Evolutionary conservation across 441 rosid genomes (phyloP).

Genomic region (Eutrema salsugineum): DNA sequence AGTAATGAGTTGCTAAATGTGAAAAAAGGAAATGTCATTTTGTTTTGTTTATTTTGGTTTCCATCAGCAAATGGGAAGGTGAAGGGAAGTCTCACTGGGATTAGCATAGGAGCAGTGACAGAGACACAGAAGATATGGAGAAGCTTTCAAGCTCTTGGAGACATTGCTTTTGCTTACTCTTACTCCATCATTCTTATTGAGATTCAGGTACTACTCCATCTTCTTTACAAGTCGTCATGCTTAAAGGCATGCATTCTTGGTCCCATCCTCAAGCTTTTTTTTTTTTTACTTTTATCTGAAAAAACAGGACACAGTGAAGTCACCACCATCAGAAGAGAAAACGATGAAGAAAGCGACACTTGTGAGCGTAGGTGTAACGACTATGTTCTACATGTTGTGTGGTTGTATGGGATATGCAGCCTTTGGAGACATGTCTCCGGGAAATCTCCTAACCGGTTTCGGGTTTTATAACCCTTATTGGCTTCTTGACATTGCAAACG

Average conservation of each 20-base stretch:
- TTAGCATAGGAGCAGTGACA: conserved; percentile 52
- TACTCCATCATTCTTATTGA: conserved; percentile 78
- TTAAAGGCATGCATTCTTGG: not conserved
- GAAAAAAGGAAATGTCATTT: not conserved
- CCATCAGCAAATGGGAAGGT: conserved; percentile 42
- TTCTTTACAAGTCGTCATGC: not conserved
- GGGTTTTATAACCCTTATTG: conserved; percentile 83
- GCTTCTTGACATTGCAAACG: conserved; percentile 91
- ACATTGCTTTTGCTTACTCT: conserved; percentile 82
- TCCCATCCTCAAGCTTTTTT: not conserved
- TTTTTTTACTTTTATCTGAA: not conserved
- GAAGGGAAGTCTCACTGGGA: conserved; percentile 75
- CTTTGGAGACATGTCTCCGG: conserved; percentile 75
- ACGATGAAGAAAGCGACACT: conserved; percentile 77
- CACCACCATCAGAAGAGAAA: conserved; percentile 65
- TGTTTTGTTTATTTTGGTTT: not conserved
- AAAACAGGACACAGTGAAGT: conserved; percentile 64
- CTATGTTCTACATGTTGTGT: conserved; percentile 79
- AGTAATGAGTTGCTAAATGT: not conserved
- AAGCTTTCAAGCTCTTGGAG: conserved; percentile 78
- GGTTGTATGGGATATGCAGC: conserved; percentile 91
- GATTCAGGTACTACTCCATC: conserved; percentile 55
- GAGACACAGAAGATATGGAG: conserved; percentile 79
- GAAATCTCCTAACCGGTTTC: conserved; percentile 75
- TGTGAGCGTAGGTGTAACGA: conserved; percentile 56